These are phyloP conservation scores for Apiospora rasikravindrae DNA, from an alignment of 2,329 filamentous ascomycete species.

Conservation along the genomic window DNA sequence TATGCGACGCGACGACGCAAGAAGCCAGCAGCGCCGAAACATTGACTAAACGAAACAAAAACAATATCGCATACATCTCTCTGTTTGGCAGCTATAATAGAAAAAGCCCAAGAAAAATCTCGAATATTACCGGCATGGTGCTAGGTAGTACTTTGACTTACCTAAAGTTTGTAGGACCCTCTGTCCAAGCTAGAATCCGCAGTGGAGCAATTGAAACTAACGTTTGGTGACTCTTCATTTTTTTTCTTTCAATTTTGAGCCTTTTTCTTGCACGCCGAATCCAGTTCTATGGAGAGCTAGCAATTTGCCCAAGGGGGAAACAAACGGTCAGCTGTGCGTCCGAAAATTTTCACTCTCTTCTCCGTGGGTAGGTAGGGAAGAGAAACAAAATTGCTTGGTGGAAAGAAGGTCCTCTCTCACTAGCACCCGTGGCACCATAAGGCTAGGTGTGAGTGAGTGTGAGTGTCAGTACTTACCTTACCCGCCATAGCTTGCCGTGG, in stretches of 20 bases:
- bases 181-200: conserved; percentile 8
- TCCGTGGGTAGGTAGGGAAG: too few relatives aligned
- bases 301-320: neutral
- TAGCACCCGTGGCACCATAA: conserved; percentile 4
- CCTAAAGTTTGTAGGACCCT: neutral
- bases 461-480: neutral
- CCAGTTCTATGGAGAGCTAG: neutral
- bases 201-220: conserved; percentile 13
- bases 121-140: neutral
- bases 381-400: neutral
- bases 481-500: neutral
- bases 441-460: neutral
- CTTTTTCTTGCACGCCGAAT: neutral
- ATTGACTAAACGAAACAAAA: neutral
- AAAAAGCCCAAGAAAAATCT: neutral
- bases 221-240: conserved; percentile 2
- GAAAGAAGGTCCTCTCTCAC: neutral
- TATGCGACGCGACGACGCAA: conserved; percentile 4
- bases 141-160: neutral
- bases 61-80: neutral
- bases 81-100: neutral
- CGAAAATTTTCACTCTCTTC: conserved; percentile 5
- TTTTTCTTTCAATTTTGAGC: neutral
- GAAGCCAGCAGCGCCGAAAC: conserved; percentile 12
- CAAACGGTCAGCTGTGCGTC: neutral